Evolutionary conservation across 306 rosid species (phyloP).

Genomic region (Gastrolobium bilobum): DNA sequence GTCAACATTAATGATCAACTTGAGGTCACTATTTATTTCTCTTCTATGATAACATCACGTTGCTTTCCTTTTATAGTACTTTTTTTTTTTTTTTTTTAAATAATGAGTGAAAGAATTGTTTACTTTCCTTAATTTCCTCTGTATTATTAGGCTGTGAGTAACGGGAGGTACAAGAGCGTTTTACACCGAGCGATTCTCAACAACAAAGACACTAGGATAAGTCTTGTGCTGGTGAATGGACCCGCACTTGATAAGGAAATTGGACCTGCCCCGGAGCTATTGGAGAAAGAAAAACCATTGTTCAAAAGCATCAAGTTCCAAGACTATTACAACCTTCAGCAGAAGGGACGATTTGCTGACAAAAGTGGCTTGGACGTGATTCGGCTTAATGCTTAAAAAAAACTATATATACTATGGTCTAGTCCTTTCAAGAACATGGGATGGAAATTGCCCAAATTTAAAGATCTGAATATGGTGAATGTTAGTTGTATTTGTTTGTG

Average conservation of each 20-base stretch:
- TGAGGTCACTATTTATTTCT: conserved; percentile 53
- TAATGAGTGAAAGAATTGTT: too few relatives aligned
- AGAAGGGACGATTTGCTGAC: conserved; percentile 8
- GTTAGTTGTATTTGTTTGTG: not conserved
- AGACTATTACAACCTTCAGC: conserved; percentile 52
- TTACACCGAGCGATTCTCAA: conserved; percentile 59
- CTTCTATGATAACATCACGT: too few relatives aligned
- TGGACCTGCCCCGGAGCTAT: conserved; percentile 46
- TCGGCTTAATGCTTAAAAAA: conserved; percentile 33
- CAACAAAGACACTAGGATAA: conserved; percentile 55
- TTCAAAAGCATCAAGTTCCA: conserved; percentile 45
- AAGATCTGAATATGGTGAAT: not conserved
- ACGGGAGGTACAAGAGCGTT: conserved; percentile 59
- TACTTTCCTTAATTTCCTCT: not conserved
- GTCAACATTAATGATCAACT: conserved; percentile 73
- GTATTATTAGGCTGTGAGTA: conserved; percentile 50
- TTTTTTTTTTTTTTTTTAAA: too few relatives aligned
- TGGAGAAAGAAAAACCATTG: conserved; percentile 51
- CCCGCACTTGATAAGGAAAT: conserved; percentile 56
- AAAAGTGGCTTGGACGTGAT: conserved; percentile 40
- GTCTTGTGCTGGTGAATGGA: conserved; percentile 55
- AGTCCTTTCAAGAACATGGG: not conserved
- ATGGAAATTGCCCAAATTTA: not conserved
- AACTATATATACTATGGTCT: not conserved
- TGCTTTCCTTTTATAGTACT: too few relatives aligned